Conservation (phyloP, 805 yeast genomes). For the Lipomyces lipofer region DNA sequence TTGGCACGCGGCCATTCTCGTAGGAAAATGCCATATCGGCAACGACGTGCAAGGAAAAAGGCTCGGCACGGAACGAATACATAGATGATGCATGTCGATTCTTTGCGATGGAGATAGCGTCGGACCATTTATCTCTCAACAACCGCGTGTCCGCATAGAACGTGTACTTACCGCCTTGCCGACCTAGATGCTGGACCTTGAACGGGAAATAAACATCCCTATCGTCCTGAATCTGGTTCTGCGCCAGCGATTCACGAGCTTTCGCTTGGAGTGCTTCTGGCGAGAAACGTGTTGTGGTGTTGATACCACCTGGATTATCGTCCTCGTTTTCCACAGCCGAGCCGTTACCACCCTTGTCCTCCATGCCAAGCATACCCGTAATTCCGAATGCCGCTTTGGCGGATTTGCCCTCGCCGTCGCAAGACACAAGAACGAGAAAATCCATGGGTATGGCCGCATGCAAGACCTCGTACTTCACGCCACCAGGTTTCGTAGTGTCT, state of each 20-base stretch:
- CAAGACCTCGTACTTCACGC: conserved; percentile 4
- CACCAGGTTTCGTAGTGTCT: conserved; percentile 34
- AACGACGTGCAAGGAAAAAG: conserved; percentile 55
- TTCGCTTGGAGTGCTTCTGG: background rate
- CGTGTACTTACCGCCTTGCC: conserved; percentile 37
- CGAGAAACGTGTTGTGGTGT: conserved; percentile 1
- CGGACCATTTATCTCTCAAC: conserved; percentile 62
- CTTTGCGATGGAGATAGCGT: conserved; percentile 51
- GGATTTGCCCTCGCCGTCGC: conserved; percentile 43
- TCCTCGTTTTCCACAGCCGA: background rate
- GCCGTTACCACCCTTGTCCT: background rate
- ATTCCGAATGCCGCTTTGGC: conserved; percentile 30
- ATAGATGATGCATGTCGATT: conserved; percentile 41
- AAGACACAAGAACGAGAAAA: conserved; percentile 59
- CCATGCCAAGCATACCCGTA: conserved; percentile 33
- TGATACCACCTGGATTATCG: background rate
- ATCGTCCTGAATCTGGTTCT: background rate
- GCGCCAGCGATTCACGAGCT: background rate
- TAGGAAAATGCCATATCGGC: conserved; percentile 65
- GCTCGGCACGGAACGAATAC: conserved; percentile 47
- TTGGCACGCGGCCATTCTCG: conserved; percentile 50
- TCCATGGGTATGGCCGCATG: conserved; percentile 43
- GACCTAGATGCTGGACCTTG: conserved; percentile 41
- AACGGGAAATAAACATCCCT: conserved; percentile 39
- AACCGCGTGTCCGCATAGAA: conserved; percentile 36